These are phyloP conservation scores for Camillea tinctor DNA, from an alignment of 2,329 filamentous ascomycete genomes.

Conservation along the genomic window DNA sequence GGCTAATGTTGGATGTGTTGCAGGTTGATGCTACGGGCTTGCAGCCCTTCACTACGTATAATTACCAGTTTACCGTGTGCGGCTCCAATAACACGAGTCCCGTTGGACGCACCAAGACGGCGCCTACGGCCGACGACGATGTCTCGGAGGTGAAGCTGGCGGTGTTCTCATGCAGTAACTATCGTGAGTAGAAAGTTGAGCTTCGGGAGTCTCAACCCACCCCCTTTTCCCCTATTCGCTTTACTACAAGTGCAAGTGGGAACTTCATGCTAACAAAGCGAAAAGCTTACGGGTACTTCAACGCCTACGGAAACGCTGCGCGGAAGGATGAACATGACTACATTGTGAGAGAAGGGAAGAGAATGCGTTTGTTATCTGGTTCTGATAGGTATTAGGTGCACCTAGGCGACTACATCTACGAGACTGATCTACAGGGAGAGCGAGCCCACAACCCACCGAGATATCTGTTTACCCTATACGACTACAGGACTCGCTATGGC, in stretches of 20 bases:
- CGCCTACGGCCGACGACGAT: conserved; percentile 28
- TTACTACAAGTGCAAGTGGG: not conserved
- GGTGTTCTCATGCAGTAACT: conserved; percentile 36
- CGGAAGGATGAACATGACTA: conserved; percentile 46
- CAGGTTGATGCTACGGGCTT: conserved; percentile 53
- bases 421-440: conserved; percentile 42
- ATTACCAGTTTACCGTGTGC: conserved; percentile 35
- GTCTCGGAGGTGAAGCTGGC: conserved; percentile 31
- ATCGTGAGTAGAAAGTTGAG: conserved; percentile 23
- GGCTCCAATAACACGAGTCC: conserved; percentile 31
- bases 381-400: conserved; percentile 21
- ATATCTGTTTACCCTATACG: conserved; percentile 36
- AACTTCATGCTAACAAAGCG: conserved; percentile 1
- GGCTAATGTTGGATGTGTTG: not conserved
- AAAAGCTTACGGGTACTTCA: conserved; percentile 46
- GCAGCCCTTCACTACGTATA: conserved; percentile 32
- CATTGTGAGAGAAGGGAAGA: conserved; percentile 36
- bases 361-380: not conserved
- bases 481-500: conserved; percentile 43
- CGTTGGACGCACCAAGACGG: conserved; percentile 36
- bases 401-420: conserved; percentile 62
- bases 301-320: conserved; percentile 43
- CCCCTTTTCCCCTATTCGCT: not conserved
- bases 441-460: conserved; percentile 26
- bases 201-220: not conserved